These are phyloP conservation scores for Neonectria ditissima DNA, from an alignment of 2,329 filamentous ascomycete genomes.

Conservation along the genomic window DNA sequence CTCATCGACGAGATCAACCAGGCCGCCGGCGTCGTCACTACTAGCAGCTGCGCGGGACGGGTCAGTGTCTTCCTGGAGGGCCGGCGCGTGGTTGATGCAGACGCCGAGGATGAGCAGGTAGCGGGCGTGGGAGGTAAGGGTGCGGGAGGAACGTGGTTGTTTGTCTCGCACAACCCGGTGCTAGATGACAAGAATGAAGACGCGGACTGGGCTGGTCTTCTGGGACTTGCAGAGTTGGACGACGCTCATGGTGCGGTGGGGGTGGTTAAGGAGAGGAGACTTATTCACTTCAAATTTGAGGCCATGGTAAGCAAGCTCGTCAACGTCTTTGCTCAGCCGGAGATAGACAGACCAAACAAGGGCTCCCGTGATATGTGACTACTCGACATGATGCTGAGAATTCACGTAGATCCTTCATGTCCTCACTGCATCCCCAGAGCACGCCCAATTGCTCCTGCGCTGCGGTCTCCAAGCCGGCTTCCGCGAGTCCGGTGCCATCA, in stretches of 20 bases:
- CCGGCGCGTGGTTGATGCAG: conserved; percentile 54
- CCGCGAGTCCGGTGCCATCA: conserved; percentile 88
- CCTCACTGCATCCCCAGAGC: conserved; percentile 77
- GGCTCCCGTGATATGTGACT: background rate
- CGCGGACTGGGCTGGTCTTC: conserved; percentile 47
- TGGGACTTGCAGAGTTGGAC: conserved; percentile 44
- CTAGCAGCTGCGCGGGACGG: conserved; percentile 90
- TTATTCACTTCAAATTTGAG: conserved; percentile 92
- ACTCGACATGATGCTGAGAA: conserved; percentile 37
- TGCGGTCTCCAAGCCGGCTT: conserved; percentile 87
- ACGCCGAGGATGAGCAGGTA: conserved; percentile 46
- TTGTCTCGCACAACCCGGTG: conserved; percentile 85
- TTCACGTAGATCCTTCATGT: conserved; percentile 83
- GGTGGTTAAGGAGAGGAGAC: conserved; percentile 53
- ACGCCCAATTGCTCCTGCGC: conserved; percentile 80
- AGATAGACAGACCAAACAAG: background rate
- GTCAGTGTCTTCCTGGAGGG: conserved; percentile 92
- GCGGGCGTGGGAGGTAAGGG: conserved; percentile 86
- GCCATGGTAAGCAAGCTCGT: conserved; percentile 80
- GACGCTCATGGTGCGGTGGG: conserved; percentile 38
- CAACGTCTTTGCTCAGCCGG: background rate
- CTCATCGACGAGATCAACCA: conserved; percentile 84
- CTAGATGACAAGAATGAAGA: conserved; percentile 42
- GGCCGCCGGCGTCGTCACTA: conserved; percentile 83
- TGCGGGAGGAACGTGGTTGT: conserved; percentile 85